Evolutionary conservation across 1,139 yeast species (phyloP), one percentile per base, ranked within the genome.

Genomic region (Scheffersomyces parashehatae): DNA sequence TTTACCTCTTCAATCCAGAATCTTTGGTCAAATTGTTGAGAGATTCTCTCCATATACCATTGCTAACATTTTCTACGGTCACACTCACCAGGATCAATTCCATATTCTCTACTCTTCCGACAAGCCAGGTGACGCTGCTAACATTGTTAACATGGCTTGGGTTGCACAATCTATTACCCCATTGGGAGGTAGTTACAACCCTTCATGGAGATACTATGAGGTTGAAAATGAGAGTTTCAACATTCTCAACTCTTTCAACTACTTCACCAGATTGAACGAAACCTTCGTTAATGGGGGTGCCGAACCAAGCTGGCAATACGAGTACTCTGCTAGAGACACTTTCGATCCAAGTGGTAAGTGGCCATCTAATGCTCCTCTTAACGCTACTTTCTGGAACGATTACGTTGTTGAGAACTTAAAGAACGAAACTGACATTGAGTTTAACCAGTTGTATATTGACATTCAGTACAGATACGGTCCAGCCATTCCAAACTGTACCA

Each of bases 161-260:
- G 75, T 84, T 42, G 73, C 78, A 1, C 89, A 82, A 50, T 79
- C 88, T 1, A 75, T 85, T 35, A 83, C 90, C 11, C 89, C 90
- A 8, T 69, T 73, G 52, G 64, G 70, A 8, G 44, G 55, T 20
- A 69, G 80, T 50, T 70, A 70, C 52, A 85, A 85, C 58, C 90
- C 90, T 12, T 75, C 83, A 26, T 85, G 88, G 86, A 75, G 87
- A 59, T 83, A 82, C 64, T 85, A 85, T 56, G 81, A 81, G 54
- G 85, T 85, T 37, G 89, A 85, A 59, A 68, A 78, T 20, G 67
- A 77, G 51, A 77, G 88, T 4, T 83, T 82, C 67, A 78, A 78
- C 48, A 70, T 85, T 46, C 70, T 82, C 71, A 80, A 85, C 54
- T 71, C 84, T 4, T 72, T 63, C 65, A 83, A 82, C 55, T 82